phyloP scores from a whole-genome alignment of 805 yeast genomes.

The Spathaspora hagerdaliae region DNA sequence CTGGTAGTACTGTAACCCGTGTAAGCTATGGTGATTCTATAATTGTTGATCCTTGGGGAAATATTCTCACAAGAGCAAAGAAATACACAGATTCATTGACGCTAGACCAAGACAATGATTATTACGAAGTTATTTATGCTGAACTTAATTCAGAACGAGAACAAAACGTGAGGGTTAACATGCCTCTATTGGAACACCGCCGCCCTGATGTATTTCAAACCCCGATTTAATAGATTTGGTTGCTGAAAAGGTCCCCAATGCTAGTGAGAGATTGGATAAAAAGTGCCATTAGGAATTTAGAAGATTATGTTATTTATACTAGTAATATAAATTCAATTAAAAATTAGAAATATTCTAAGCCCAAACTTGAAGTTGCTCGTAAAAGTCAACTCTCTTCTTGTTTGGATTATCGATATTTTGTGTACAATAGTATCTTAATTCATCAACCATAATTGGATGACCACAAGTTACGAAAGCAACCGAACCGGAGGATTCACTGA shows the following conservation, averaged over 20 bases:
- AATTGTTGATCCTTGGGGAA: slow-evolving; percentile 92
- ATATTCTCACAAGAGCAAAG: slow-evolving; percentile 51
- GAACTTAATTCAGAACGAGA: slow-evolving; percentile 58
- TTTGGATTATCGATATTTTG: slow-evolving; percentile 30
- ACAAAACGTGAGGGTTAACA: slow-evolving; percentile 51
- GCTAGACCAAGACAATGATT: slow-evolving; percentile 30
- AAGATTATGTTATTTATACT: no score
- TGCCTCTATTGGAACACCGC: slow-evolving; percentile 79
- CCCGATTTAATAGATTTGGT: no score
- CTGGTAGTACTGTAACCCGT: slow-evolving; percentile 35
- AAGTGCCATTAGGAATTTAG: no score
- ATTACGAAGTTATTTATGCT: slow-evolving; percentile 48
- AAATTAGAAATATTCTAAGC: slow-evolving; percentile 5
- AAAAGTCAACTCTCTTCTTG: slow-evolving; percentile 59
- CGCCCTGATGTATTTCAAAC: slow-evolving; percentile 47
- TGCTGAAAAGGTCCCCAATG: no score
- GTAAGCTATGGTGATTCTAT: slow-evolving; percentile 84
- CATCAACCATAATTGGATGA: slow-evolving; percentile 56
- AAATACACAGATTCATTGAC: slow-evolving; percentile 24
- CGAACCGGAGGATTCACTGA: slow-evolving; percentile 34
- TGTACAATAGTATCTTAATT: slow-evolving; percentile 45
- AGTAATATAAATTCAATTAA: no score
- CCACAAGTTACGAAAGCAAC: slow-evolving; percentile 61
- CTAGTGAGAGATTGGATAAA: no score
- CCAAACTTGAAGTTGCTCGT: slow-evolving; percentile 76